Conservation (phyloP, 202 grass and related monocot genomes). For the Sporobolus alterniflorus region DNA sequence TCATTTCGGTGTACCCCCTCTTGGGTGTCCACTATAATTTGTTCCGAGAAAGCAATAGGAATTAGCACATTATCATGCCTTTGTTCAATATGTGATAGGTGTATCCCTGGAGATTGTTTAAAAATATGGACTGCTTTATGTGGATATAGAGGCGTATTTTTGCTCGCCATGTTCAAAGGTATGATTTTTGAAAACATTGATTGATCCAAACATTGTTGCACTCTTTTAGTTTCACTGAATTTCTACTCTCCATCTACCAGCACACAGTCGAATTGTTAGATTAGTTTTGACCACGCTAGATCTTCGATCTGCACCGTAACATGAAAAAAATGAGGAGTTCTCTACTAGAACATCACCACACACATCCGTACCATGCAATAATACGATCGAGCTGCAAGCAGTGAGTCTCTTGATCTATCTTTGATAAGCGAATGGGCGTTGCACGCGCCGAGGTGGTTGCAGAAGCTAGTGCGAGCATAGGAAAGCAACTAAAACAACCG, state of each 20-base stretch:
- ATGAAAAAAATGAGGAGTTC: not conserved
- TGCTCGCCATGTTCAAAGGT: not conserved
- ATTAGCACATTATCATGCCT: not conserved
- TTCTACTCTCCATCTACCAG: not conserved
- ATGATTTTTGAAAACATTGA: not conserved
- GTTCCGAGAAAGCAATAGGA: not conserved
- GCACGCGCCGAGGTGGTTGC: not conserved
- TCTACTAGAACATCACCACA: not conserved
- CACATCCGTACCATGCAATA: conserved; percentile 45
- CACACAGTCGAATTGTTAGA: not conserved
- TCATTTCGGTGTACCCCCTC: not conserved
- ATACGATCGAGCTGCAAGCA: conserved; percentile 6
- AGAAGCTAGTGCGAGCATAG: not conserved
- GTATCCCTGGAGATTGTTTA: too few relatives aligned
- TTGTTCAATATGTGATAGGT: not conserved
- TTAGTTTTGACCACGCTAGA: not conserved
- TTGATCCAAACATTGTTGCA: too few relatives aligned
- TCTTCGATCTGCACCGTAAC: not conserved
- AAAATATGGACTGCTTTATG: not conserved
- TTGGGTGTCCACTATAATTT: not conserved
- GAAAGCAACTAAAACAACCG: not conserved
- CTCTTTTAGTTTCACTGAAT: not conserved
- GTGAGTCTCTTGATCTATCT: not conserved
- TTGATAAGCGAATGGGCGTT: conserved; percentile 19
- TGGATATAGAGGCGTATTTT: not conserved